Evolutionary conservation across 306 rosid species (phyloP), one percentile per base, ranked within the genome.

Genomic region (Vigna reflexopilosa): DNA sequence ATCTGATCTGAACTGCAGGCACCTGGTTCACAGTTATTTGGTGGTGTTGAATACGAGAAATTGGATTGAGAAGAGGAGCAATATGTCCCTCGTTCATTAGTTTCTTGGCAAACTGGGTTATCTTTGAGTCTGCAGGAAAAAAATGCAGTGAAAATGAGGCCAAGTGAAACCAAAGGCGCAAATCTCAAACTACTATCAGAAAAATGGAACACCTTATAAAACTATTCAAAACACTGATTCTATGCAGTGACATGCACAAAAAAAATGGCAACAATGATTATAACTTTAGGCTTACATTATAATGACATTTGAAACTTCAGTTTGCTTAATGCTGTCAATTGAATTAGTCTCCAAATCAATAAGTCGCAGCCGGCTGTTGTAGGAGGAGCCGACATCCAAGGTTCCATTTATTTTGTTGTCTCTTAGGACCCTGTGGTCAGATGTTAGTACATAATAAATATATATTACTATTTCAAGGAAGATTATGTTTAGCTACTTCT

Each of bases 31-130:
- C 94, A 91, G 52, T 76, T 66, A 51, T 58, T 80, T 15, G 30
- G 5, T 7, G 12, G 67, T 52, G 81, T 75, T 24, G 57, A 17
- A 55, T 85, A 78, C 54, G 86, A 7, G 57, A 17, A 1, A 9
- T 28, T 16, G 4, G 75, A 51, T 24, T 40, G 68, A 44, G 2
- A 2, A 57, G 19, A 20, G 6, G 42, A 55, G 84, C 93, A 90
- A 86, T 79, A 82, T 64, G 11, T 72, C 7, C 9, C 11, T 22
- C 0, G 51, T 45, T 3, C 58, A 19, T 19, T 69, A 15, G 4
- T 45, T 83, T 77, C 73, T 0, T 24, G 20, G 64, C 96, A 90
- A 75, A 78, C 4, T 24, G 86, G 78, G 77, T 90, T 90, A 34
- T 7, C 64, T 57, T 1, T 77, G 6, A 89, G 89, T 79, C 93